These are phyloP conservation scores for Urochloa ruziziensis DNA, from an alignment of 176 grass and related monocot genomes.

Conservation along the genomic window DNA sequence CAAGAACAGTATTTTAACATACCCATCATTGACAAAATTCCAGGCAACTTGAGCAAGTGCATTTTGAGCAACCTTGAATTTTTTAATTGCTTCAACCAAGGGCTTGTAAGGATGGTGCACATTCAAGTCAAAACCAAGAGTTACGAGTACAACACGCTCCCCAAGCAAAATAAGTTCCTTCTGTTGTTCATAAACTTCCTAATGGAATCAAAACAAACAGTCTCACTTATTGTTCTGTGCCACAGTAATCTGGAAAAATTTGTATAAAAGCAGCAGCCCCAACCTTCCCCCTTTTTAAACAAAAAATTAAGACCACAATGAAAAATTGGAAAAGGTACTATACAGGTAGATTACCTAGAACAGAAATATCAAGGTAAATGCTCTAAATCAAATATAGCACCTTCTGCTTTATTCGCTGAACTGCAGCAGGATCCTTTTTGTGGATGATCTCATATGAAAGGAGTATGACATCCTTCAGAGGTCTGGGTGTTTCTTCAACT, in stretches of 20 bases:
- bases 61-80: conserved; percentile 88
- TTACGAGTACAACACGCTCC: conserved; percentile 81
- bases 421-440: conserved; percentile 77
- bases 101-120: conserved; percentile 94
- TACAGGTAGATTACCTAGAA: background rate
- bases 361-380: conserved; percentile 1
- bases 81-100: conserved; percentile 96
- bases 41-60: conserved; percentile 97
- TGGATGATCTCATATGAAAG: conserved; percentile 93
- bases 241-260: background rate
- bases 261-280: background rate
- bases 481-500: conserved; percentile 96
- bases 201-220: conserved; percentile 30
- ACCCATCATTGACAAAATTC: conserved; percentile 99
- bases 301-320: background rate
- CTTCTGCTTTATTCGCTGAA: conserved; percentile 88
- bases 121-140: conserved; percentile 87
- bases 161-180: conserved; percentile 94
- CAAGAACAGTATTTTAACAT: conserved; percentile 57
- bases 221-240: background rate
- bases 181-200: conserved; percentile 96
- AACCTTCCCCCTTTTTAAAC: no score
- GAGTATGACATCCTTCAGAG: conserved; percentile 94
- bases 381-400: conserved; percentile 29
- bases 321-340: background rate